Evolutionary conservation across 2,329 filamentous ascomycete species (phyloP).

Genomic region (Aspergillus intermedius): DNA sequence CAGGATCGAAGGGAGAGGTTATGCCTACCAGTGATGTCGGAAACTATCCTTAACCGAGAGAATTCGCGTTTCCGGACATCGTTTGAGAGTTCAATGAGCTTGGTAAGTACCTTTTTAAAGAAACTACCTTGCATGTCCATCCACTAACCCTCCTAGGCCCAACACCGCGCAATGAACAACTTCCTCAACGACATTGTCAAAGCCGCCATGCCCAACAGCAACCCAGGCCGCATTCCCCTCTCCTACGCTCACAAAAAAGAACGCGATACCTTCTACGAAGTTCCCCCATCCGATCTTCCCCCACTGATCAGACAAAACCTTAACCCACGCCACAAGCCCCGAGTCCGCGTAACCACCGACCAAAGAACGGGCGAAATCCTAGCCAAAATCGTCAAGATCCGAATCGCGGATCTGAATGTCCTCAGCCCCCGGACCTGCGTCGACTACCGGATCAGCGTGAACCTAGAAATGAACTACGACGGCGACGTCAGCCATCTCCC

Average conservation of each 20-base stretch:
- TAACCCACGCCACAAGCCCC: conserved; percentile 52
- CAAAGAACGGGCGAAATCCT: conserved; percentile 63
- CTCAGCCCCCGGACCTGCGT: conserved; percentile 70
- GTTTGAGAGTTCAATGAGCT: conserved; percentile 86
- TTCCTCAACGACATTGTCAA: conserved; percentile 68
- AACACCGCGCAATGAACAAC: conserved; percentile 77
- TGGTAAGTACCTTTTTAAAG: conserved; percentile 50
- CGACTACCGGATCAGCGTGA: conserved; percentile 90
- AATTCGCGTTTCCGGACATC: conserved; percentile 48
- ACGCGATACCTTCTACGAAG: conserved; percentile 74
- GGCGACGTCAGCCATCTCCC: conserved; percentile 55
- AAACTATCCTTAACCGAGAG: conserved; percentile 61
- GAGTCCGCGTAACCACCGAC: conserved; percentile 70
- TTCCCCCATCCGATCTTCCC: conserved; percentile 59
- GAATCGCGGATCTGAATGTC: conserved; percentile 82
- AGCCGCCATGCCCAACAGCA: conserved; percentile 42
- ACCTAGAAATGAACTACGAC: conserved; percentile 84
- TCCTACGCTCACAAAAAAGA: conserved; percentile 78
- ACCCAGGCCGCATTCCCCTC: conserved; percentile 41
- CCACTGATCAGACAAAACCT: conserved; percentile 58
- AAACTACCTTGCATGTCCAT: neutral
- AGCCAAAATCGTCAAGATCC: conserved; percentile 82
- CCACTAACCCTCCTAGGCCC: conserved; percentile 45
- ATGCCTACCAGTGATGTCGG: conserved; percentile 59
- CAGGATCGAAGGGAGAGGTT: conserved; percentile 65